Percentiles rank a stretch among this genome's conserved stretches.
phyloP scores from a whole-genome alignment of 1,139 yeast genomes.

The Pichia sorboxylosa region DNA sequence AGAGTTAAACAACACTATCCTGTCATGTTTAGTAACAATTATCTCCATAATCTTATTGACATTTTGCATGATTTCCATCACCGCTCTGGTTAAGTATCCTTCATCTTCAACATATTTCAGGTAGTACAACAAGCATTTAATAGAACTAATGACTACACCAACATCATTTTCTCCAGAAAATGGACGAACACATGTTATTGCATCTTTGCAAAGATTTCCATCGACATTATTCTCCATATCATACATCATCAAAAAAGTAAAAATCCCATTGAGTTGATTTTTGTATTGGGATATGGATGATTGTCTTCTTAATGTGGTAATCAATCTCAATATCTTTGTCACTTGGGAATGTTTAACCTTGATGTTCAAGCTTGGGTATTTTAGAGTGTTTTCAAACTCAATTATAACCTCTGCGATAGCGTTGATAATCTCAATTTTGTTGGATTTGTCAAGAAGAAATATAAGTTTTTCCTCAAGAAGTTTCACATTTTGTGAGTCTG shows the following conservation, averaged over 20 bases:
- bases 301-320: too few species aligned
- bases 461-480: too few species aligned
- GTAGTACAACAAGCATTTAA: slow-evolving; percentile 6
- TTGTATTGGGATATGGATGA: slow-evolving; percentile 1
- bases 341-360: slow-evolving; percentile 1
- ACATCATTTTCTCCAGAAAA: slow-evolving; percentile 1
- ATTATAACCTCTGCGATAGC: too few species aligned
- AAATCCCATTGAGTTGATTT: background rate
- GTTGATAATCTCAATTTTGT: too few species aligned
- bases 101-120: background rate
- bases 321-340: slow-evolving; percentile 1
- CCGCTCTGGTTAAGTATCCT: background rate
- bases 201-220: slow-evolving; percentile 1
- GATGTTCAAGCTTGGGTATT: slow-evolving; percentile 3
- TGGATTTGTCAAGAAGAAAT: too few species aligned
- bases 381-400: too few species aligned
- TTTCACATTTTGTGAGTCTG: too few species aligned
- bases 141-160: slow-evolving; percentile 5
- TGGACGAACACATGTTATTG: slow-evolving; percentile 5
- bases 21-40: background rate
- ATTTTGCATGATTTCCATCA: slow-evolving; percentile 1
- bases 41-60: background rate
- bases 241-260: background rate
- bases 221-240: background rate
- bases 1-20: slow-evolving; percentile 4